Evolutionary conservation across 2,329 filamentous ascomycete species (phyloP).

Genomic region (Corinectria fuckeliana): DNA sequence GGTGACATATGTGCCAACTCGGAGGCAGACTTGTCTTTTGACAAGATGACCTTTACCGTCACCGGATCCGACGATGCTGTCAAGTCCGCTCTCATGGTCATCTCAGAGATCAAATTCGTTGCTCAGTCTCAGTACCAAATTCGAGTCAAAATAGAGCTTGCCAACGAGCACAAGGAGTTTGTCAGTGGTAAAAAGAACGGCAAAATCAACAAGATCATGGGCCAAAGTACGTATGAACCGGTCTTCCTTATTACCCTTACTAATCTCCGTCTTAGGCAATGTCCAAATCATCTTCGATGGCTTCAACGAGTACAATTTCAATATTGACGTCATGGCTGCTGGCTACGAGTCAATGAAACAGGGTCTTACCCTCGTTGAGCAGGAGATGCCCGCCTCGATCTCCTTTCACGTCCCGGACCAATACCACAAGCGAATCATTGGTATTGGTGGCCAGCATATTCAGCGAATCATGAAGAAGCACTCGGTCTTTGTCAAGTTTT

Average conservation of each 20-base stretch:
- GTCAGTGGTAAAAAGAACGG: conserved; percentile 99
- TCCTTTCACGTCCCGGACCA: conserved; percentile 99
- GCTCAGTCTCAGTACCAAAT: conserved; percentile 89
- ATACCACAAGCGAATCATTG: conserved; percentile 99
- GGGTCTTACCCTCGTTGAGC: conserved; percentile 89
- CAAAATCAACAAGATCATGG: conserved; percentile 99
- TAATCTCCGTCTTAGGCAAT: conserved; percentile 63
- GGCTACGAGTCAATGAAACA: conserved; percentile 95
- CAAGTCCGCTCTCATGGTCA: conserved; percentile 92
- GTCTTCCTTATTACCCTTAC: conserved; percentile 12
- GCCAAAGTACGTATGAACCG: conserved; percentile 68
- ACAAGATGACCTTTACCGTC: conserved; percentile 91
- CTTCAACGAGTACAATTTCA: conserved; percentile 99
- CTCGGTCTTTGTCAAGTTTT: conserved; percentile 99
- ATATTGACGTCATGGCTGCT: conserved; percentile 94
- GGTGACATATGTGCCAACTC: conserved; percentile 96
- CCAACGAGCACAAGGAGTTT: conserved; percentile 99
- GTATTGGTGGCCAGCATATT: conserved; percentile 97
- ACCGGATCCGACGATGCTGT: conserved; percentile 96
- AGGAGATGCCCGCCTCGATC: conserved; percentile 99
- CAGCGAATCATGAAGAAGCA: conserved; percentile 99
- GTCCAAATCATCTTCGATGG: conserved; percentile 99
- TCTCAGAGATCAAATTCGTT: conserved; percentile 90
- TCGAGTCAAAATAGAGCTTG: conserved; percentile 96
- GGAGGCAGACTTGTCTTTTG: conserved; percentile 91